Conservation (phyloP, 371 early-diverging fungal species). For the Mucor mucedo region DNA sequence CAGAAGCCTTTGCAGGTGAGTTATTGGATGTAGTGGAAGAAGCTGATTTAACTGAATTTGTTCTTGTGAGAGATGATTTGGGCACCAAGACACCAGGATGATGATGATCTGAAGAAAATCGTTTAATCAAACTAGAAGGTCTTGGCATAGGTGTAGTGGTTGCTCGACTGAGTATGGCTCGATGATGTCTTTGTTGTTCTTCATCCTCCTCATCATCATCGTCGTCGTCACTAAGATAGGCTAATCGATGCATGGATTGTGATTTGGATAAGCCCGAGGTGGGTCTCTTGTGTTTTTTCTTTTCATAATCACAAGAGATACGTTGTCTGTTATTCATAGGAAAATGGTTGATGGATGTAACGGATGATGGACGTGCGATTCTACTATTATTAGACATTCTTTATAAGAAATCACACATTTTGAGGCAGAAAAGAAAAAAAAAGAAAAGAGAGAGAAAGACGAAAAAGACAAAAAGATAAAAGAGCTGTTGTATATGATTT, state of each 20-base stretch:
- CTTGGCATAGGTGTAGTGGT: conserved; percentile 19
- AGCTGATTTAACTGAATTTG: not conserved
- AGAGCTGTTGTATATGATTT: not conserved
- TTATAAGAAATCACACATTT: not conserved
- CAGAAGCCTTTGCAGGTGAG: not conserved
- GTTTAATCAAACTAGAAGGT: conserved; percentile 10
- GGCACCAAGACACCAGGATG: conserved; percentile 2
- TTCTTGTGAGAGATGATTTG: not conserved
- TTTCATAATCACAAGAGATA: conserved; percentile 1
- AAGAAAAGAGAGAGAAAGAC: conserved; percentile 2
- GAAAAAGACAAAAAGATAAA: not conserved
- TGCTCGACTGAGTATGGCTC: conserved; percentile 17
- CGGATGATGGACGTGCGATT: conserved; percentile 26
- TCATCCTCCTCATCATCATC: not conserved
- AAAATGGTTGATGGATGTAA: conserved; percentile 2
- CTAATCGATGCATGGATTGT: conserved; percentile 21
- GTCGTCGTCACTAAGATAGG: conserved; percentile 7
- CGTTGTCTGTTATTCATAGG: conserved; percentile 1
- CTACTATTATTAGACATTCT: conserved; percentile 10
- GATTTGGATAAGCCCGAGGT: conserved; percentile 16
- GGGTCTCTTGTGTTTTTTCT: conserved; percentile 11
- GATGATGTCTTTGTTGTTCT: not conserved
- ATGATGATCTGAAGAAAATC: conserved; percentile 8
- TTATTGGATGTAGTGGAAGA: not conserved
- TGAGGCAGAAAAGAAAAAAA: not conserved